Conservation (phyloP, 2,329 filamentous ascomycete species). For the Cyclaneusma minus region DNA sequence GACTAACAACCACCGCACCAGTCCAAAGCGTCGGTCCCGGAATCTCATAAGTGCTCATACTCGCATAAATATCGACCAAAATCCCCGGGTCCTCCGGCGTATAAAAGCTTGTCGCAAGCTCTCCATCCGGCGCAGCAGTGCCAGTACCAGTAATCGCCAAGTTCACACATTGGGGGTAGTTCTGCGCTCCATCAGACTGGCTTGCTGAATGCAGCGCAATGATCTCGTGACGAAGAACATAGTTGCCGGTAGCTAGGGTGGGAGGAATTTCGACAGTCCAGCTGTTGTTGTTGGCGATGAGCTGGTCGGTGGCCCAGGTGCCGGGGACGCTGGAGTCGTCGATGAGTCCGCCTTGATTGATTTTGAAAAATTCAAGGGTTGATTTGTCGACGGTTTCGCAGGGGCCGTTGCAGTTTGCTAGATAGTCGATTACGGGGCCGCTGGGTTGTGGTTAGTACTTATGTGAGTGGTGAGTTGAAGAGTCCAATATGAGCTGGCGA, state of each 20-base stretch:
- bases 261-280: slow-evolving; percentile 2
- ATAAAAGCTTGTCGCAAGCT: slow-evolving; percentile 13
- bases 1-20: too few relatives aligned
- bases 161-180: slow-evolving; percentile 27
- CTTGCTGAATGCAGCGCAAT: slow-evolving; percentile 24
- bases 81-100: slow-evolving; percentile 17
- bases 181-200: slow-evolving; percentile 22
- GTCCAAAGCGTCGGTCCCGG: slow-evolving; percentile 12
- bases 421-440: slow-evolving; percentile 16
- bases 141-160: slow-evolving; percentile 21
- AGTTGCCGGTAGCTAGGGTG: slow-evolving; percentile 11
- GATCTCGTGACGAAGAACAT: slow-evolving; percentile 28
- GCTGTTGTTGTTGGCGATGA: slow-evolving; percentile 1
- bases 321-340: slow-evolving; percentile 18
- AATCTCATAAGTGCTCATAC: slow-evolving; percentile 7
- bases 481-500: too few relatives aligned
- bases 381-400: slow-evolving; percentile 24
- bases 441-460: too few relatives aligned
- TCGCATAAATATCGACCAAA: slow-evolving; percentile 13
- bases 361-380: slow-evolving; percentile 24
- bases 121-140: slow-evolving; percentile 13
- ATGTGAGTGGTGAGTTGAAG: too few relatives aligned
- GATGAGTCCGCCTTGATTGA: slow-evolving; percentile 21
- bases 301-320: slow-evolving; percentile 7
- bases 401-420: slow-evolving; percentile 20